Conservation (phyloP, 2,329 filamentous ascomycete genomes). For the Penicillium crustosum region DNA sequence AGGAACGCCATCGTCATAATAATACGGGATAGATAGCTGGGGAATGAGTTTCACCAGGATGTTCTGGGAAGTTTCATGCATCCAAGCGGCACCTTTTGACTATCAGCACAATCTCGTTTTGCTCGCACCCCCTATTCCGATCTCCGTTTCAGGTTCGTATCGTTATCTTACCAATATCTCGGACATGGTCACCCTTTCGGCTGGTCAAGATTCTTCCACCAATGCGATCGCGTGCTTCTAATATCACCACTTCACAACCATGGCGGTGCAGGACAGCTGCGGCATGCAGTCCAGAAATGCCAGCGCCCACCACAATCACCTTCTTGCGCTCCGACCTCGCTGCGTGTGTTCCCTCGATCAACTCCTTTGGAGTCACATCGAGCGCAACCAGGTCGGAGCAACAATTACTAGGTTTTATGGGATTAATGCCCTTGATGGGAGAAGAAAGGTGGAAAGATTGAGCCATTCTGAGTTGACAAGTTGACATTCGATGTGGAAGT, state of each 20-base stretch:
- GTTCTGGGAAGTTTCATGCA: slow-evolving; percentile 49
- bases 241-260: slow-evolving; percentile 36
- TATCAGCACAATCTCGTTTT: not conserved
- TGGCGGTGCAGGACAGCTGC: slow-evolving; percentile 37
- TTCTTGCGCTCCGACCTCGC: slow-evolving; percentile 22
- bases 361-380: slow-evolving; percentile 20
- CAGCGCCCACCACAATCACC: slow-evolving; percentile 38
- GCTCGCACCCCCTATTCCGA: not conserved
- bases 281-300: slow-evolving; percentile 38
- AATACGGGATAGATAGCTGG: slow-evolving; percentile 45
- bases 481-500: slow-evolving; percentile 25
- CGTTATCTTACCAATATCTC: slow-evolving; percentile 41
- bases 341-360: slow-evolving; percentile 23
- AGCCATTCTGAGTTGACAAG: slow-evolving; percentile 33
- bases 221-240: slow-evolving; percentile 39
- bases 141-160: not conserved
- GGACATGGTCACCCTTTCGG: slow-evolving; percentile 34
- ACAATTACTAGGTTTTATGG: slow-evolving; percentile 30
- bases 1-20: slow-evolving; percentile 47
- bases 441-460: slow-evolving; percentile 28
- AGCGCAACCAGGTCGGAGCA: slow-evolving; percentile 24
- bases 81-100: slow-evolving; percentile 44
- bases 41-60: slow-evolving; percentile 46
- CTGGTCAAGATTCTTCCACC: slow-evolving; percentile 43
- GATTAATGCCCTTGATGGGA: slow-evolving; percentile 12